Percentiles rank a stretch among this genome's conserved stretches.
Conservation (phyloP, 805 yeast species). For the Debaryomyces castellii region DNA sequence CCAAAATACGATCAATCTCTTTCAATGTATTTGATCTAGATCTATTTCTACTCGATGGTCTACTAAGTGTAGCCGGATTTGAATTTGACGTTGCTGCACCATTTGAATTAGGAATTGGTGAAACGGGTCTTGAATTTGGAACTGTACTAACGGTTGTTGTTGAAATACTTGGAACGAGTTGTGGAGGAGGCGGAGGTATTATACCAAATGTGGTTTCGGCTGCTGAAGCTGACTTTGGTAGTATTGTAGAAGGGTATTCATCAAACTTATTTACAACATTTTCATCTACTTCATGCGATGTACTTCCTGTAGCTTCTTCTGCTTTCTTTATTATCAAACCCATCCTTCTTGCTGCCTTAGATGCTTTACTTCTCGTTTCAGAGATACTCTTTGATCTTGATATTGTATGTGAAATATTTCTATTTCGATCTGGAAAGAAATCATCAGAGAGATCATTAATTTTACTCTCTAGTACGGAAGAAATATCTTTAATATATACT, state of each 20-base stretch:
- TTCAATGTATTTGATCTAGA: constrained; percentile 36
- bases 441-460: constrained; percentile 5
- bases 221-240: constrained; percentile 25
- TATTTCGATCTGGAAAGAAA: constrained; percentile 8
- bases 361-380: constrained; percentile 45
- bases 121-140: constrained; percentile 11
- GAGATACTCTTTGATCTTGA: constrained; percentile 31
- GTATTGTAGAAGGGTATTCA: not conserved
- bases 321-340: constrained; percentile 61
- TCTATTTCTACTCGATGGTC: constrained; percentile 19
- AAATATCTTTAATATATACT: constrained; percentile 36
- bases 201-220: constrained; percentile 13
- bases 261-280: not conserved
- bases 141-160: constrained; percentile 6
- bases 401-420: constrained; percentile 14
- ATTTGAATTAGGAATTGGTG: constrained; percentile 12
- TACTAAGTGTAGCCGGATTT: constrained; percentile 4
- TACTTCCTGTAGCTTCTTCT: constrained; percentile 13
- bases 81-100: constrained; percentile 3
- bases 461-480: constrained; percentile 12
- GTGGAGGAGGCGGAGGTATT: constrained; percentile 14
- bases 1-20: constrained; percentile 35
- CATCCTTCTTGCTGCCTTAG: constrained; percentile 75
- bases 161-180: constrained; percentile 8
- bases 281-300: not conserved